phyloP scores from a whole-genome alignment of 495 filamentous ascomycete species.

The Podospora pseudocomata region DNA sequence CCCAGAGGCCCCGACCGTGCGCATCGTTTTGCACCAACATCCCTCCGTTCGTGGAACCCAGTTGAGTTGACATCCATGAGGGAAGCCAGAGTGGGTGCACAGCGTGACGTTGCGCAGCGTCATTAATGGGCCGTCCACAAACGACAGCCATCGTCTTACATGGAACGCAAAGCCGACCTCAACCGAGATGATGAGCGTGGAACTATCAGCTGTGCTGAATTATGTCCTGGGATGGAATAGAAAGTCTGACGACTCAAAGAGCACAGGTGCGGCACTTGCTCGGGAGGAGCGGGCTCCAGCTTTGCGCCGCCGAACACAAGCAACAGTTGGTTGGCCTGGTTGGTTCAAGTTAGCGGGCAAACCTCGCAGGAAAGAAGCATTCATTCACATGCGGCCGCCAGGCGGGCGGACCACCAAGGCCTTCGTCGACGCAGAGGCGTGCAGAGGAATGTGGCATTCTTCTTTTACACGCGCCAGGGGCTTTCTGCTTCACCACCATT shows the following conservation, averaged over 20 bases:
- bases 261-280: not conserved
- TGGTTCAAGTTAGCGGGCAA: not conserved
- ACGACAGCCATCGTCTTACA: not conserved
- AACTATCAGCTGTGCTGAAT: not conserved
- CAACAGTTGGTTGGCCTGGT: not conserved
- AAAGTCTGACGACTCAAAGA: not conserved
- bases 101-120: not conserved
- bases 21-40: not conserved
- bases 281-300: not conserved
- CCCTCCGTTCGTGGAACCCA: not conserved
- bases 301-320: not conserved
- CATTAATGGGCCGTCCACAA: not conserved
- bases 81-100: not conserved
- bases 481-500: not conserved
- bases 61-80: not conserved
- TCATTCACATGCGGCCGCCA: not conserved
- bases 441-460: not conserved
- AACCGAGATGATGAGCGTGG: not conserved
- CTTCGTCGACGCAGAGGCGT: not conserved
- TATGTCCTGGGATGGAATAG: not conserved
- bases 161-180: slow-evolving; percentile 1
- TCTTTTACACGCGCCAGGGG: not conserved
- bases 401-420: not conserved
- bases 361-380: not conserved
- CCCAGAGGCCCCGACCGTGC: not conserved